Conservation (phyloP, 352 stramenopile species). For the Globisporangium polare region DNA sequence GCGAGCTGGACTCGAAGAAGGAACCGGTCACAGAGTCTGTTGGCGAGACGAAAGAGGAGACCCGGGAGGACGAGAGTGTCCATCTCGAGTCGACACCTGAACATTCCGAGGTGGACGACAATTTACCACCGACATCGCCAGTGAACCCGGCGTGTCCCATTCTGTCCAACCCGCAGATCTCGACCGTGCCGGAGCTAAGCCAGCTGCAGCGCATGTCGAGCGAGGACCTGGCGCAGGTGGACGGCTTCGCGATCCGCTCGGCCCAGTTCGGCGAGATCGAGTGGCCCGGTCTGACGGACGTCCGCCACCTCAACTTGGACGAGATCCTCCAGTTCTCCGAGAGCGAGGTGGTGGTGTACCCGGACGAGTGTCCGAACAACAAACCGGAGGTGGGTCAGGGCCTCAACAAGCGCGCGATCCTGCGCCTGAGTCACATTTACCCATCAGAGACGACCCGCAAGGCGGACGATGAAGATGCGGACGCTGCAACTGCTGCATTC, state of each 20-base stretch:
- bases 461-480: constrained; percentile 1
- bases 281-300: constrained; percentile 37
- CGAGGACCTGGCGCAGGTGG: constrained; percentile 29
- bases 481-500: constrained; percentile 23
- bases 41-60: background rate
- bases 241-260: constrained; percentile 39
- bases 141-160: constrained; percentile 18
- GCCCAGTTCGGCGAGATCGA: constrained; percentile 30
- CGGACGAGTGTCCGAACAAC: constrained; percentile 33
- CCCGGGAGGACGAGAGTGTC: background rate
- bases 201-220: constrained; percentile 35
- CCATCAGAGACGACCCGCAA: constrained; percentile 13
- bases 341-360: constrained; percentile 43
- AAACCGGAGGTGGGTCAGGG: constrained; percentile 34
- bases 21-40: background rate
- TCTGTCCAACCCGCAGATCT: constrained; percentile 36
- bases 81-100: background rate
- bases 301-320: constrained; percentile 44
- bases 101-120: background rate
- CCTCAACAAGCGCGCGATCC: constrained; percentile 47
- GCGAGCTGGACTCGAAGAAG: constrained; percentile 15
- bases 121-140: background rate
- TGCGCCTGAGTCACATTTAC: constrained; percentile 32
- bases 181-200: constrained; percentile 28
- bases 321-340: constrained; percentile 33